These are phyloP conservation scores for Amyloporia xantha DNA, from an alignment of 768 basidiomycete genomes.

Conservation along the genomic window DNA sequence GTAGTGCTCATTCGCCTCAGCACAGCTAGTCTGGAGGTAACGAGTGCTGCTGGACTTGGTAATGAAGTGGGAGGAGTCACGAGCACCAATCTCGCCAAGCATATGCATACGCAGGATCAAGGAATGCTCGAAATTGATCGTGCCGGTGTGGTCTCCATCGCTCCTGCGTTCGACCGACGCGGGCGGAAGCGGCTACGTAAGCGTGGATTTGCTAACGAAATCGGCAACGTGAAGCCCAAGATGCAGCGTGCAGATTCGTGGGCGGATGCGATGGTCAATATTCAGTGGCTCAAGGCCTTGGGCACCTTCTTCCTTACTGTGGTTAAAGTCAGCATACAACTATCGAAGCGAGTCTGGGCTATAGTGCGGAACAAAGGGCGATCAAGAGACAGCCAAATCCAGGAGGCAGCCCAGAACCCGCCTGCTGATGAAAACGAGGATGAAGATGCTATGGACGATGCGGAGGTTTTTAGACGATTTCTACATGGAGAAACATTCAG, in stretches of 20 bases:
- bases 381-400: too few relatives aligned
- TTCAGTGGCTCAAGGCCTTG: constrained; percentile 35
- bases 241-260: constrained; percentile 32
- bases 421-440: constrained; percentile 13
- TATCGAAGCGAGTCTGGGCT: constrained; percentile 5
- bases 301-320: constrained; percentile 23
- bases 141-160: constrained; percentile 35
- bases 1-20: constrained; percentile 66
- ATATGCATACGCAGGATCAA: constrained; percentile 5
- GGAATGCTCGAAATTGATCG: constrained; percentile 31
- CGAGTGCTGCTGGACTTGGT: constrained; percentile 61
- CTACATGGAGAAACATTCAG: constrained; percentile 50
- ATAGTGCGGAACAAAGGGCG: background rate
- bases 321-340: constrained; percentile 12
- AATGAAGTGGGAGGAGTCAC: constrained; percentile 63
- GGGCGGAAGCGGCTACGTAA: constrained; percentile 19
- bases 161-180: constrained; percentile 22
- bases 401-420: background rate
- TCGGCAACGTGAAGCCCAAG: constrained; percentile 33
- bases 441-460: constrained; percentile 24
- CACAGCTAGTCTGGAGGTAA: constrained; percentile 70
- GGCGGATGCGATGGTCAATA: constrained; percentile 23
- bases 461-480: constrained; percentile 48
- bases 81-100: constrained; percentile 3
- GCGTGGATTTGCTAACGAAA: constrained; percentile 45